Conservation (phyloP, 2,329 filamentous ascomycete species). For the Botrytis porri region DNA sequence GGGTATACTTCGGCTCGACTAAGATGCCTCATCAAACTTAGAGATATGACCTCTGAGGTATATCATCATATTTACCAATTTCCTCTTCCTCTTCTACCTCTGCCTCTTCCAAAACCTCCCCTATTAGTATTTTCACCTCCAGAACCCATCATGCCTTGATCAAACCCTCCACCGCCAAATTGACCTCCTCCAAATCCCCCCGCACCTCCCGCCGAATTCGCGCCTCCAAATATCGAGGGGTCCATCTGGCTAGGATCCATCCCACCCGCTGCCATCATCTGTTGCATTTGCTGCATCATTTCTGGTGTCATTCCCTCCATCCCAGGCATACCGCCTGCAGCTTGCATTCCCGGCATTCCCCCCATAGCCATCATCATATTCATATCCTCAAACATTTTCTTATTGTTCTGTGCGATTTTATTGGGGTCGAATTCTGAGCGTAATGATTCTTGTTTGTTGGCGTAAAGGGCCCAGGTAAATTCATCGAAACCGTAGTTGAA, state of each 20-base stretch:
- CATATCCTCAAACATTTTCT: constrained; percentile 76
- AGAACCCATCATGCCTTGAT: constrained; percentile 32
- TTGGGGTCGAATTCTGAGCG: constrained; percentile 72
- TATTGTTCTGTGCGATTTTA: constrained; percentile 59
- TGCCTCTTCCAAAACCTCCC: constrained; percentile 37
- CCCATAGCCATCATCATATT: constrained; percentile 64
- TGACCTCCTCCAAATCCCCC: constrained; percentile 44
- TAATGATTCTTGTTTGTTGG: constrained; percentile 79
- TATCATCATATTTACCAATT: constrained; percentile 27
- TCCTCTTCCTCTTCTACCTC: constrained; percentile 34
- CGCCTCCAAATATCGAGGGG: constrained; percentile 58
- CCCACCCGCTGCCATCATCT: constrained; percentile 64
- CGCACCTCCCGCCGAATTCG: constrained; percentile 47
- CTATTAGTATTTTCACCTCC: constrained; percentile 32
- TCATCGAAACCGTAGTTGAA: constrained; percentile 99
- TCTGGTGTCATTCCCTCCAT: constrained; percentile 64
- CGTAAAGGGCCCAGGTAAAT: constrained; percentile 95
- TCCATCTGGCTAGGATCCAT: constrained; percentile 68
- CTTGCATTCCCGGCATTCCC: constrained; percentile 45
- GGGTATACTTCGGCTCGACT: constrained; percentile 11
- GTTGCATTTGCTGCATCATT: constrained; percentile 68
- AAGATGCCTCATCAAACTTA: not conserved
- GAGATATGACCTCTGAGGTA: not conserved
- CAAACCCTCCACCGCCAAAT: constrained; percentile 35
- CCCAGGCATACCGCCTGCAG: constrained; percentile 47